A percentile compares a stretch with the other conserved stretches of the same genome.
These are phyloP conservation scores for Podaxis rugospora DNA, from an alignment of 768 basidiomycete genomes.

Conservation along the genomic window DNA sequence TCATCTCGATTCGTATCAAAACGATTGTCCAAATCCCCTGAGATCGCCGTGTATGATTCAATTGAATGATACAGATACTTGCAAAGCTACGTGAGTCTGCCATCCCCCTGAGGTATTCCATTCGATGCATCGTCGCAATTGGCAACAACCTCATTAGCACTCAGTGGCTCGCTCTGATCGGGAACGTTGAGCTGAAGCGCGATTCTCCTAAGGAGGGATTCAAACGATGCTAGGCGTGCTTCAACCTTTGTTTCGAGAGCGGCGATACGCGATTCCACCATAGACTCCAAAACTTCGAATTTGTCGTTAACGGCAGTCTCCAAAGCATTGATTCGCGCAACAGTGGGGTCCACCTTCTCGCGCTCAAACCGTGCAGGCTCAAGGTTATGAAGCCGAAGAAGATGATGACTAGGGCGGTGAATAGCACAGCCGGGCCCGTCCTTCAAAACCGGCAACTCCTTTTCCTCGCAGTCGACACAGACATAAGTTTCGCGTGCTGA, in stretches of 20 bases:
- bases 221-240: constrained; percentile 6
- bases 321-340: neutral
- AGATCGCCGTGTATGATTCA: neutral
- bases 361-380: neutral
- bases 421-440: neutral
- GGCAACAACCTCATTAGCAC: neutral
- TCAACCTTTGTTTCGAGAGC: constrained; percentile 3
- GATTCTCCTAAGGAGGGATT: constrained; percentile 3
- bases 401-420: constrained; percentile 1
- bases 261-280: neutral
- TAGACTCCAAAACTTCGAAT: neutral
- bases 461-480: constrained; percentile 4
- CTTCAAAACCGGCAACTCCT: neutral
- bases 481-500: constrained; percentile 6
- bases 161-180: neutral
- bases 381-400: constrained; percentile 2
- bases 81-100: neutral
- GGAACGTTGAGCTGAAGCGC: neutral
- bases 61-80: neutral
- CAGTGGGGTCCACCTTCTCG: neutral
- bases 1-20: too few species aligned
- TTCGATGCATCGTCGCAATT: neutral
- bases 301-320: neutral
- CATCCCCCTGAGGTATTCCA: neutral
- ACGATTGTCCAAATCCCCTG: too few species aligned